Evolutionary conservation across 345 rosid species (phyloP).

Genomic region (Nephelium lappaceum): DNA sequence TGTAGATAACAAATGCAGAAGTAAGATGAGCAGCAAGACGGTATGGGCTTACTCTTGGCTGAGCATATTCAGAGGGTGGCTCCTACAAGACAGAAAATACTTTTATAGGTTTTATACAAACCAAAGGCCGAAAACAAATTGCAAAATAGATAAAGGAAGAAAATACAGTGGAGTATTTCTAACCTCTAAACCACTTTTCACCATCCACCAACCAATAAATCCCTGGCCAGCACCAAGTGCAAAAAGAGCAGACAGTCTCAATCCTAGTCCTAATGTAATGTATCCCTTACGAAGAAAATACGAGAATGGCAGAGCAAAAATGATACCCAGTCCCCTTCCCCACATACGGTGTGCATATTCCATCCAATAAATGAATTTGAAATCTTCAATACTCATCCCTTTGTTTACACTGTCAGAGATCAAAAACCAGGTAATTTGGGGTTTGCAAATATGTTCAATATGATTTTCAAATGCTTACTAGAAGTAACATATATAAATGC

Average conservation of each 20-base stretch:
- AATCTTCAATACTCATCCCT: slow-evolving; percentile 93
- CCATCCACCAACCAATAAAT: slow-evolving; percentile 99
- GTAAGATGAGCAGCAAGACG: slow-evolving; percentile 95
- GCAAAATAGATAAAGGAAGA: not conserved
- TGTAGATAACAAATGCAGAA: slow-evolving; percentile 86
- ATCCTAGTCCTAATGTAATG: slow-evolving; percentile 76
- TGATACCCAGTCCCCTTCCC: slow-evolving; percentile 94
- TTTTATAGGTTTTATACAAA: not conserved
- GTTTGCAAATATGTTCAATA: not conserved
- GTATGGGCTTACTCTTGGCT: slow-evolving; percentile 94
- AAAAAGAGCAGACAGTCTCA: slow-evolving; percentile 74
- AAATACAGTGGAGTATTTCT: not conserved
- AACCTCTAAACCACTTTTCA: slow-evolving; percentile 96
- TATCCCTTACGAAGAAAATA: slow-evolving; percentile 86
- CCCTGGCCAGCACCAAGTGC: slow-evolving; percentile 99
- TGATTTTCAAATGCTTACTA: slow-evolving; percentile 7
- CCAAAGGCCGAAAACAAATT: not conserved
- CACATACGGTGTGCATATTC: slow-evolving; percentile 97
- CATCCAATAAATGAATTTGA: slow-evolving; percentile 98
- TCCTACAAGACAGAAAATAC: slow-evolving; percentile 49
- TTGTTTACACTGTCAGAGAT: slow-evolving; percentile 62
- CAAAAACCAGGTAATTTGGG: slow-evolving; percentile 9
- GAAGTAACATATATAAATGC: slow-evolving; percentile 3
- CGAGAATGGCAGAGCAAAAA: slow-evolving; percentile 95
- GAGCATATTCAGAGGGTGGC: slow-evolving; percentile 78